Conservation (phyloP, 192 early-diverging fungal genomes). For the Oehlia diaphana region DNA sequence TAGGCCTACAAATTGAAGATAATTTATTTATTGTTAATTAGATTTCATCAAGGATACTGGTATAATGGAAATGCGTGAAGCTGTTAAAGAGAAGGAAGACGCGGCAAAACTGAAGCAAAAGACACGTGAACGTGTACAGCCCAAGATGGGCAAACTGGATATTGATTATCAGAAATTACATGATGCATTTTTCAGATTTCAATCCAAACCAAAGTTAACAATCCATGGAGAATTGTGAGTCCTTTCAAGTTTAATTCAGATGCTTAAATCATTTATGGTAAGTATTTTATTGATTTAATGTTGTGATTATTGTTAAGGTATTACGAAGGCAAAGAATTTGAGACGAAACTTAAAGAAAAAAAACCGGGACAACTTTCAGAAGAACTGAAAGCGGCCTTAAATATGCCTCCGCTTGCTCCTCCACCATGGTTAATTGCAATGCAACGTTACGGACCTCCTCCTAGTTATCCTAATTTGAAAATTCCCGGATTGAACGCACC, state of each 20-base stretch:
- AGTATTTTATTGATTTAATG: neutral
- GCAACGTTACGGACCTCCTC: slow-evolving; percentile 96
- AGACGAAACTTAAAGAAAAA: slow-evolving; percentile 81
- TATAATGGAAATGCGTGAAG: slow-evolving; percentile 93
- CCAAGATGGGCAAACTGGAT: slow-evolving; percentile 95
- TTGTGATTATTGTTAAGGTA: slow-evolving; percentile 50
- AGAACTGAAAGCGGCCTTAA: slow-evolving; percentile 83
- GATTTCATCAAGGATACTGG: slow-evolving; percentile 98
- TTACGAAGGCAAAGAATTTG: slow-evolving; percentile 97
- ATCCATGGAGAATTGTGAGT: slow-evolving; percentile 81
- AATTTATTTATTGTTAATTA: slow-evolving; percentile 17
- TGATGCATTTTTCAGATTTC: slow-evolving; percentile 96
- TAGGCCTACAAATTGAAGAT: neutral
- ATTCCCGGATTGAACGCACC: slow-evolving; percentile 95
- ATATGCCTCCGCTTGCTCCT: slow-evolving; percentile 88
- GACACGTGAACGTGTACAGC: slow-evolving; percentile 82
- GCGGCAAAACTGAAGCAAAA: slow-evolving; percentile 76
- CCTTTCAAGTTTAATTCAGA: neutral
- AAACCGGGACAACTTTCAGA: slow-evolving; percentile 88
- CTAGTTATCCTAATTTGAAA: slow-evolving; percentile 87
- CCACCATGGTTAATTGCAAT: slow-evolving; percentile 98
- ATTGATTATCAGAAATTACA: slow-evolving; percentile 98
- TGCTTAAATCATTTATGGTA: neutral
- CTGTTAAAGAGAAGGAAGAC: slow-evolving; percentile 87
- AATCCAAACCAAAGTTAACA: slow-evolving; percentile 77